Conservation (phyloP, 495 filamentous ascomycete genomes). For the Neurospora sp. region DNA sequence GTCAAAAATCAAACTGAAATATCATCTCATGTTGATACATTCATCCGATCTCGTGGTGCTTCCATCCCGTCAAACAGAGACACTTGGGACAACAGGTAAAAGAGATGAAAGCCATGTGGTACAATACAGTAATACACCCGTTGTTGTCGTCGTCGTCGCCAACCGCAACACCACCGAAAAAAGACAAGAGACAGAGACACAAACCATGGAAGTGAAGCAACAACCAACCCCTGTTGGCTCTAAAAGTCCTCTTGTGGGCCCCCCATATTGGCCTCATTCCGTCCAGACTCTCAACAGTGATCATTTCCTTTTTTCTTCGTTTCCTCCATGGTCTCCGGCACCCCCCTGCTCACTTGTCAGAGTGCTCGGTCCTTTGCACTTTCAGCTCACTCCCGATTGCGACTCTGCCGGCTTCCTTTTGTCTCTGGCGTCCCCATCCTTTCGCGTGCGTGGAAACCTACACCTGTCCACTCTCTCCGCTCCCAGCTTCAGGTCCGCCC, state of each 20-base stretch:
- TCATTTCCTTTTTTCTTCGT: constrained; percentile 1
- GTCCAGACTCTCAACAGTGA: neutral
- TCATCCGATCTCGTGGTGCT: neutral
- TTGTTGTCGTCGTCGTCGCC: neutral
- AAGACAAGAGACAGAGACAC: neutral
- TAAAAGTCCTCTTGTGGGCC: neutral
- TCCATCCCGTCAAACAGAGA: neutral
- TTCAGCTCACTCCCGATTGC: neutral
- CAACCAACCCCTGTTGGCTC: neutral
- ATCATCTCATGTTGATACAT: neutral
- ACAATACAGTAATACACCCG: neutral
- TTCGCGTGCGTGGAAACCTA: neutral
- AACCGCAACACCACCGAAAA: neutral
- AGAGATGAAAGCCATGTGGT: neutral
- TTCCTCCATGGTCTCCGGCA: neutral
- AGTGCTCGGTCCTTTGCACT: neutral
- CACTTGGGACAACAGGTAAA: neutral
- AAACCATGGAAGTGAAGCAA: neutral
- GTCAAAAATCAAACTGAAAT: neutral
- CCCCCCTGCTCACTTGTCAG: neutral
- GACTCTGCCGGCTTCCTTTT: neutral
- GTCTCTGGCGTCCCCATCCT: neutral
- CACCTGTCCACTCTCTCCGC: neutral
- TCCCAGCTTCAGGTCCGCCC: neutral
- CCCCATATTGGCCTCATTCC: neutral